Percentiles rank a stretch among this genome's conserved stretches.
Conservation (phyloP, 1,284 basidiomycete species). For the Grifola frondosa region DNA sequence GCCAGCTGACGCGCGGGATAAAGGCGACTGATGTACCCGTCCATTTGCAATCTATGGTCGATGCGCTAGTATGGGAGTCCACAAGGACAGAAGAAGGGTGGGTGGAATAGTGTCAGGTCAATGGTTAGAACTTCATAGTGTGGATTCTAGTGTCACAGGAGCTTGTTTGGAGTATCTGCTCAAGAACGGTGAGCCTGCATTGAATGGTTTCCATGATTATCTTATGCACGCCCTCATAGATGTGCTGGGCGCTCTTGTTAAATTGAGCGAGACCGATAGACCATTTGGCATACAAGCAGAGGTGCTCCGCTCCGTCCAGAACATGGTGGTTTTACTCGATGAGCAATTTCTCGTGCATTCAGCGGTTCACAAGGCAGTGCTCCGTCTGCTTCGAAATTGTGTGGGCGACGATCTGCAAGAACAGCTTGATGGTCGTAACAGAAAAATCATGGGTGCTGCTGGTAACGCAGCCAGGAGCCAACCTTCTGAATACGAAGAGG, state of each 20-base stretch:
- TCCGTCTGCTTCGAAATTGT: constrained; percentile 84
- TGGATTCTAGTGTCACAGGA: constrained; percentile 66
- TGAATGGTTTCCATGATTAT: constrained; percentile 1
- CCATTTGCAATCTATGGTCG: constrained; percentile 81
- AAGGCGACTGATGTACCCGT: constrained; percentile 77
- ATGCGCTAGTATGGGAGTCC: constrained; percentile 85
- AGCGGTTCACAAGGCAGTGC: constrained; percentile 85
- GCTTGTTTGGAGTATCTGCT: constrained; percentile 89
- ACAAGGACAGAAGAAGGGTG: constrained; percentile 83
- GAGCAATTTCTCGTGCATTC: constrained; percentile 91
- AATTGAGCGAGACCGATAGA: constrained; percentile 79
- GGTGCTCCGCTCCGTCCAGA: constrained; percentile 80
- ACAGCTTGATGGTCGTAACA: constrained; percentile 71
- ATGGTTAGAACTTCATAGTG: constrained; percentile 12
- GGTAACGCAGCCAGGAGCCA: constrained; percentile 63
- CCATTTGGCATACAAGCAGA: constrained; percentile 86
- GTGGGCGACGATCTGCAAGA: constrained; percentile 90
- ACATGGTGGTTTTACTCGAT: constrained; percentile 86
- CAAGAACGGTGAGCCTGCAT: constrained; percentile 82
- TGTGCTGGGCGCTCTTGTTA: constrained; percentile 81
- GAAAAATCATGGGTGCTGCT: constrained; percentile 82
- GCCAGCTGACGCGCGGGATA: constrained; percentile 81
- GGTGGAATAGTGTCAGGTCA: constrained; percentile 30
- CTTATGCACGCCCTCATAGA: constrained; percentile 43
- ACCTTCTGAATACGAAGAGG: constrained; percentile 84